A percentile compares a stretch with the other conserved stretches of the same genome.
Evolutionary conservation across 1,139 yeast species (phyloP).

Genomic region (Yamadazyma atlantica): DNA sequence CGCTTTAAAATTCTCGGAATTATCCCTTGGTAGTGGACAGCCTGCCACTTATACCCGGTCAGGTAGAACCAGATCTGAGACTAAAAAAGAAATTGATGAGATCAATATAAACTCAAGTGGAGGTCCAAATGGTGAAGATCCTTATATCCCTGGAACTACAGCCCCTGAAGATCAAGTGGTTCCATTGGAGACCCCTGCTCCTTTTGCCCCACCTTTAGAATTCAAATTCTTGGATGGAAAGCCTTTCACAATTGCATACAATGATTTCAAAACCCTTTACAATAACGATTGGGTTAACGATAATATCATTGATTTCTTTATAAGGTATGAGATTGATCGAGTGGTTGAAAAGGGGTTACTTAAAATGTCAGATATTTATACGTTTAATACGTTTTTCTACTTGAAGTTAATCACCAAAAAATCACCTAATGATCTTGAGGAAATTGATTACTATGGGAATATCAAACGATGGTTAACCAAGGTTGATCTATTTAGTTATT

Average conservation of each 20-base stretch:
- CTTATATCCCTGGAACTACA: neutral
- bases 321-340: slow-evolving; percentile 54
- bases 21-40: neutral
- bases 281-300: slow-evolving; percentile 79
- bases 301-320: slow-evolving; percentile 68
- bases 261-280: slow-evolving; percentile 68
- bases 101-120: neutral
- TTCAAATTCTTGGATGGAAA: slow-evolving; percentile 50
- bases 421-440: slow-evolving; percentile 5
- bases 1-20: neutral
- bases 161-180: neutral
- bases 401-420: slow-evolving; percentile 51
- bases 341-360: slow-evolving; percentile 25
- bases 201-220: slow-evolving; percentile 52
- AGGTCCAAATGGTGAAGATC: neutral
- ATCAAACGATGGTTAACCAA: slow-evolving; percentile 81
- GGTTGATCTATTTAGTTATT: slow-evolving; percentile 59
- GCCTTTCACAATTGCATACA: slow-evolving; percentile 49
- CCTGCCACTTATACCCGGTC: slow-evolving; percentile 1
- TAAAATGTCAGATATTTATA: slow-evolving; percentile 41
- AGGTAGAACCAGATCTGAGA: neutral
- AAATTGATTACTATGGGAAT: slow-evolving; percentile 52
- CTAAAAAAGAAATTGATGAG: neutral
- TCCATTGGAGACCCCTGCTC: slow-evolving; percentile 18
- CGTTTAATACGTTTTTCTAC: slow-evolving; percentile 85